A percentile compares a stretch with the other conserved stretches of the same genome.
Evolutionary conservation across 2,329 filamentous ascomycete species (phyloP).

Genomic region (Scedosporium boydii): DNA sequence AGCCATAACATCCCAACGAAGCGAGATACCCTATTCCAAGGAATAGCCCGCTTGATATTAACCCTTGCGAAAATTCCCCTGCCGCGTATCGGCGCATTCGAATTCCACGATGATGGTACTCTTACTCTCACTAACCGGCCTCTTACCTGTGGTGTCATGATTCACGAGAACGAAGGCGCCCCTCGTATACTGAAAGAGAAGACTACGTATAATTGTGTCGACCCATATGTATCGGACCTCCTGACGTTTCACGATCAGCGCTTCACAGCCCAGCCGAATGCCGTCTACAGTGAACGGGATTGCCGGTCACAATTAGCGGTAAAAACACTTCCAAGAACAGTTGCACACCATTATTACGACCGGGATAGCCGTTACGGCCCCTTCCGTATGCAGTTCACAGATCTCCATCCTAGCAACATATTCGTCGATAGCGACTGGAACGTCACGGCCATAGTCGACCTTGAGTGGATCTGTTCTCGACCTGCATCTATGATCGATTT

Average conservation of each 20-base stretch:
- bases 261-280: slow-evolving; percentile 17
- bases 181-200: slow-evolving; percentile 17
- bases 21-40: slow-evolving; percentile 18
- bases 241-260: slow-evolving; percentile 16
- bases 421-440: slow-evolving; percentile 26
- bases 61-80: slow-evolving; percentile 19
- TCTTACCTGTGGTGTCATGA: slow-evolving; percentile 16
- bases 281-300: slow-evolving; percentile 15
- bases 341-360: slow-evolving; percentile 17
- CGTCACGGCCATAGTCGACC: slow-evolving; percentile 21
- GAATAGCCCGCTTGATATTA: slow-evolving; percentile 19
- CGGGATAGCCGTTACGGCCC: slow-evolving; percentile 16
- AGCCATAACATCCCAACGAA: slow-evolving; percentile 10
- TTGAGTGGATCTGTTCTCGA: slow-evolving; percentile 24
- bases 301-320: slow-evolving; percentile 19
- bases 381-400: slow-evolving; percentile 19
- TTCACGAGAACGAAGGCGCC: slow-evolving; percentile 23
- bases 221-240: slow-evolving; percentile 17
- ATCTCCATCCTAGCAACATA: slow-evolving; percentile 24
- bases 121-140: slow-evolving; percentile 22
- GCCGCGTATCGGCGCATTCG: slow-evolving; percentile 18
- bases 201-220: slow-evolving; percentile 20
- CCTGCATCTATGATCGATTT: slow-evolving; percentile 13
- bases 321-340: slow-evolving; percentile 13
- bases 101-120: slow-evolving; percentile 18